Evolutionary conservation across 2,329 filamentous ascomycete genomes (phyloP), one percentile per base, ranked within the genome.

Genomic region (Neonectria neomacrospora): DNA sequence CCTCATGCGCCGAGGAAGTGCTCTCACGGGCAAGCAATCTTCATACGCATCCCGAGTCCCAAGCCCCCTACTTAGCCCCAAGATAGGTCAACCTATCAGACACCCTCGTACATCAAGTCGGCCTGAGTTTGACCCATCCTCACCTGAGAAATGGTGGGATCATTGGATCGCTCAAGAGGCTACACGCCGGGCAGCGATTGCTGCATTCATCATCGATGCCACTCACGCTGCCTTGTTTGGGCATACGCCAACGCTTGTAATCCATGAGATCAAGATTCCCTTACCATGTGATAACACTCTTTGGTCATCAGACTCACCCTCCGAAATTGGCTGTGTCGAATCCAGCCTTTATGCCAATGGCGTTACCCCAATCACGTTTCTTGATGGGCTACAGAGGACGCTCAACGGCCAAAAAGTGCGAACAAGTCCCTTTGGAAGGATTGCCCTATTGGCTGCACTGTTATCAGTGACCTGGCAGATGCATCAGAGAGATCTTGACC

Each of bases 141-240:
- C 52, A 11, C 73, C 71, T 5, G 73, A 74, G 14, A 72, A 67
- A 20, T 74, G 72, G 72, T 74, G 72, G 72, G 71, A 74, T 53
- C 71, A 74, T 37, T 74, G 72, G 72, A 73, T 74, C 42, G 72
- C 70, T 2, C 72, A 73, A 51, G 72, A 74, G 64, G 72, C 72
- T 3, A 74, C 72, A 2, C 71, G 72, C 1, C 63, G 72, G 10
- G 72, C 72, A 18, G 72, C 72, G 2, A 63, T 74, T 52, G 68
- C 60, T 12, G 72, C 72, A 4, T 74, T 74, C 30, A 73, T 74
- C 32, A 67, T 74, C 14, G 72, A 74, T 44, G 71, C 72, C 6
- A 73, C 69, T 1, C 72, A 74, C 26, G 71, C 72, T 11, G 72
- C 72, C 30, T 56, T 74, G 7, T 74, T 74, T 37, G 72, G 72